Base-by-base conservation (phyloP, 2,329 filamentous ascomycete genomes). In the Penicillium vulpinum region DNA sequence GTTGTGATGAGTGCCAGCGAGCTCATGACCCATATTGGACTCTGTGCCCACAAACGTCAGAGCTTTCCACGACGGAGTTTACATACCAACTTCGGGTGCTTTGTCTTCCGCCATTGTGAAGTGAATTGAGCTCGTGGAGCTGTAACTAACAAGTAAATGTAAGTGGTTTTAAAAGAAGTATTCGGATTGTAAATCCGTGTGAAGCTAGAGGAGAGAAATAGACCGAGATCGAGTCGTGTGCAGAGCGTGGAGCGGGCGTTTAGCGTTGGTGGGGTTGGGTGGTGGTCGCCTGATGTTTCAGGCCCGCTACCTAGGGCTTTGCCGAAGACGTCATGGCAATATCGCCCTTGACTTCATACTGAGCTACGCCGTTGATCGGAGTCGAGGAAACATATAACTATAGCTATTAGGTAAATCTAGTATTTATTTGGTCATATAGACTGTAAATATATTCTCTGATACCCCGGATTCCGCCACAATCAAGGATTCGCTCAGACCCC, bases 51-150 rank as follows among this genome's bases (percentile, higher is more conserved):
- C 70, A 72, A 68, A 67, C 63, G 59, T 63, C 63, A 67, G 68
- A 70, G 68, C 64, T 67, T 71, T 70, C 62, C 56, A 67, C 35
- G 60, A 18, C 61, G 60, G 54, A 59, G 59, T 59, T 61, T 61
- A 76, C 73, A 65, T 74, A 76, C 73, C 73, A 73, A 75, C 71
- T 72, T 75, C 73, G 68, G 71, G 65, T 48, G 70, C 65, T 66
- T 73, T 67, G 26, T 62, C 65, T 56, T 76, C 74, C 55, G 73
- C 72, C 74, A 76, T 76, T 70, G 68, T 74, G 70, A 58, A 65
- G 48, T 50, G 56, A 51, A 61, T 60, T 53, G 57, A 51, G 62
- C 70, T 72, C 70, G 62, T 63, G 58, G 46, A 55, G 56, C 53
- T 56, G 57, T 55, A 59, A 66, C 60, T 57, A 60, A 54, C 54